A percentile compares a stretch with the other conserved stretches of the same genome.
Conservation (phyloP, 345 rosid genomes). For the Laguncularia racemosa region DNA sequence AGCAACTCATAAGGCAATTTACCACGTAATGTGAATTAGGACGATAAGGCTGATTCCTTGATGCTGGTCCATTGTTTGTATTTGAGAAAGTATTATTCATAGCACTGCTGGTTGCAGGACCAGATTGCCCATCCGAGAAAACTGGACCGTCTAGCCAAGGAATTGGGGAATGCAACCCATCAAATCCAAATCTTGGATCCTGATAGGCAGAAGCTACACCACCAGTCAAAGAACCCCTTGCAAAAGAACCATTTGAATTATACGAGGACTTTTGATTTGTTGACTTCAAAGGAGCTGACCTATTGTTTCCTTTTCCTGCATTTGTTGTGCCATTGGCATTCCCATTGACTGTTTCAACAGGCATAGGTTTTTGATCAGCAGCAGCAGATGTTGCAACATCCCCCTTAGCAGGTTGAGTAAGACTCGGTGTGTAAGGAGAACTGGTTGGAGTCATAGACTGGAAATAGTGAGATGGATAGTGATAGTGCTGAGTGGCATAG, state of each 20-base stretch:
- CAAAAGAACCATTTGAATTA: constrained; percentile 45
- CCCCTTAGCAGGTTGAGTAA: constrained; percentile 36
- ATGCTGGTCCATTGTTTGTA: constrained; percentile 33
- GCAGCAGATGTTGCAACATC: constrained; percentile 47
- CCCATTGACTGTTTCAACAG: constrained; percentile 47
- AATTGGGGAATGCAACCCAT: constrained; percentile 37
- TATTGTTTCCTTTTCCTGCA: constrained; percentile 51
- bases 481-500: constrained; percentile 81
- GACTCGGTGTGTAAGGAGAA: constrained; percentile 44
- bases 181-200: constrained; percentile 55
- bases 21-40: constrained; percentile 61
- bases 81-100: constrained; percentile 44
- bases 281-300: constrained; percentile 46
- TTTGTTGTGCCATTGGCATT: constrained; percentile 33
- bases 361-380: constrained; percentile 49
- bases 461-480: constrained; percentile 65
- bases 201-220: constrained; percentile 49
- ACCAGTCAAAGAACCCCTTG: constrained; percentile 42
- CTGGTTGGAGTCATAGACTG: constrained; percentile 45
- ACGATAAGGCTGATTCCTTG: constrained; percentile 52
- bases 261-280: constrained; percentile 35
- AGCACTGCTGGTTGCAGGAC: constrained; percentile 33
- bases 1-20: constrained; percentile 1
- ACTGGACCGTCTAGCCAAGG: constrained; percentile 44
- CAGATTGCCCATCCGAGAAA: constrained; percentile 49